Conservation (phyloP, 1,139 yeast species). For the Magnusiomyces sp. region DNA sequence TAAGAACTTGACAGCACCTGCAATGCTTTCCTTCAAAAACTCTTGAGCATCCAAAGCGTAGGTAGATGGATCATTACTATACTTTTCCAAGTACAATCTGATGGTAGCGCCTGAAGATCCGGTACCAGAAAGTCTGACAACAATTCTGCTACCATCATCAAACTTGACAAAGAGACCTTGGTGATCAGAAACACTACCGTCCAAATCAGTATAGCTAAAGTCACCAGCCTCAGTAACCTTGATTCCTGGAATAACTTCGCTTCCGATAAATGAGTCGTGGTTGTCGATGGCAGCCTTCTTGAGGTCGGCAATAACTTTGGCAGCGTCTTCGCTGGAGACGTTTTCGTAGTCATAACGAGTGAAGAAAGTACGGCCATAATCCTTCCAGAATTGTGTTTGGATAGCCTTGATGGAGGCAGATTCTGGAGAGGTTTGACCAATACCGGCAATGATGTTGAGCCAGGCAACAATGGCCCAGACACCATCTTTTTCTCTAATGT, state of each 20-base stretch:
- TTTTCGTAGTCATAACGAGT: slow-evolving; percentile 93
- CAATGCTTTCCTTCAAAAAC: slow-evolving; percentile 55
- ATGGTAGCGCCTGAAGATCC: slow-evolving; percentile 98
- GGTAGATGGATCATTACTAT: slow-evolving; percentile 50
- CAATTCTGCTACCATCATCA: slow-evolving; percentile 74
- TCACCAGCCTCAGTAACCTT: slow-evolving; percentile 73
- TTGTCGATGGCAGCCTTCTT: slow-evolving; percentile 39
- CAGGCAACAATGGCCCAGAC: slow-evolving; percentile 97
- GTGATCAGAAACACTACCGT: slow-evolving; percentile 82
- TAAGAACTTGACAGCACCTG: slow-evolving; percentile 57
- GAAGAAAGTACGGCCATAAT: slow-evolving; percentile 95
- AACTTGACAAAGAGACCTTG: slow-evolving; percentile 89
- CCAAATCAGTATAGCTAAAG: slow-evolving; percentile 88
- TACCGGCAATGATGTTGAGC: slow-evolving; percentile 88
- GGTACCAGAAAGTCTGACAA: slow-evolving; percentile 91
- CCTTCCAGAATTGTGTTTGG: slow-evolving; percentile 80
- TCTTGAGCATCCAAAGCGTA: slow-evolving; percentile 55
- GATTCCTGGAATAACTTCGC: slow-evolving; percentile 39
- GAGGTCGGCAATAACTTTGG: slow-evolving; percentile 54
- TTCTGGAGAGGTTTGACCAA: slow-evolving; percentile 41
- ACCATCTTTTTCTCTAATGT: slow-evolving; percentile 96
- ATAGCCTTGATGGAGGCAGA: slow-evolving; percentile 67
- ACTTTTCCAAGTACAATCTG: slow-evolving; percentile 83
- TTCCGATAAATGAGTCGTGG: slow-evolving; percentile 38
- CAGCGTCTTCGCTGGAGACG: slow-evolving; percentile 69